These are phyloP conservation scores for Serendipita sp. DNA, from an alignment of 768 basidiomycete species.

Conservation along the genomic window DNA sequence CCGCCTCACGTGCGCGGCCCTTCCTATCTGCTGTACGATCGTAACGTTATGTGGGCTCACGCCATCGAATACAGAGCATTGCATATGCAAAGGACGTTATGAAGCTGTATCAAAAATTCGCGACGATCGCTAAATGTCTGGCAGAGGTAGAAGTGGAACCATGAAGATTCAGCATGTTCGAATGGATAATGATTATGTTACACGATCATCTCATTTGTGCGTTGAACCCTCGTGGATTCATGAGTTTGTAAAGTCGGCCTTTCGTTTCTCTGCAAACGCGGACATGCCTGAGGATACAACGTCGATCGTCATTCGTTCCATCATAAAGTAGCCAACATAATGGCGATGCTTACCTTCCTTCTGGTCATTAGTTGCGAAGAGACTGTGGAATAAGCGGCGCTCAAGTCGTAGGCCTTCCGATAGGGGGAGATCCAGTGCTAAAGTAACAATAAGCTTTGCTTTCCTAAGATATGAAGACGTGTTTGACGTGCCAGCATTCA, in stretches of 20 bases:
- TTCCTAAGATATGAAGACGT: not conserved
- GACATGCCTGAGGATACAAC: constrained; percentile 52
- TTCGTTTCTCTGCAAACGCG: constrained; percentile 89
- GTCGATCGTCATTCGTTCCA: constrained; percentile 8
- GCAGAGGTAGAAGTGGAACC: not conserved
- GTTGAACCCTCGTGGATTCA: constrained; percentile 12
- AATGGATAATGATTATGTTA: not conserved
- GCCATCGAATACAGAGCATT: not conserved
- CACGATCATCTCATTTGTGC: not conserved
- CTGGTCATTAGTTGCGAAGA: constrained; percentile 89
- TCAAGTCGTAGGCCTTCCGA: constrained; percentile 77
- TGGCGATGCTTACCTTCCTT: constrained; percentile 61
- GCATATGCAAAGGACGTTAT: constrained; percentile 3
- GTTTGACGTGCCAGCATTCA: constrained; percentile 41
- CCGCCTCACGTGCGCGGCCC: no score
- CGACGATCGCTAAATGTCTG: constrained; percentile 2
- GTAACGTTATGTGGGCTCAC: not conserved
- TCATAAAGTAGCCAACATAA: not conserved
- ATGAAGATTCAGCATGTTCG: not conserved
- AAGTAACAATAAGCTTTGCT: not conserved
- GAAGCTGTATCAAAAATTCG: constrained; percentile 1
- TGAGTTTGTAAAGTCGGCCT: constrained; percentile 61
- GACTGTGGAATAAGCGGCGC: constrained; percentile 72
- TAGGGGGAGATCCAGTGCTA: constrained; percentile 68
- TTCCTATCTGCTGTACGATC: not conserved